Base-by-base conservation (phyloP, 2,329 filamentous ascomycete species). In the Claviceps pazoutovae region DNA sequence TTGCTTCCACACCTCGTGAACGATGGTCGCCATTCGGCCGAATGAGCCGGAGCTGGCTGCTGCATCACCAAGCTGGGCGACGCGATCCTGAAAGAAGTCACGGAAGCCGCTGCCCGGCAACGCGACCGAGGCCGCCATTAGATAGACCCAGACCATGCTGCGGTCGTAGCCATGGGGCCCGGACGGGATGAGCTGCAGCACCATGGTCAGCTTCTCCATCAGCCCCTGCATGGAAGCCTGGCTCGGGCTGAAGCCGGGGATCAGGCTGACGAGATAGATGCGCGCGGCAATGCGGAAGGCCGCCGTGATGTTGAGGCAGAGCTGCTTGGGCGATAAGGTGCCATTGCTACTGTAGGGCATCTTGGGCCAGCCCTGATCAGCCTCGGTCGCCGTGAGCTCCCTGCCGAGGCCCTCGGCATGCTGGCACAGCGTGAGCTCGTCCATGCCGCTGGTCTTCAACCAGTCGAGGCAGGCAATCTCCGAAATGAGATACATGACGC, bases 391-490 rank as follows among this genome's bases (percentile, higher is more conserved):
- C 59, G 85, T 85, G 60, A 97, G 87, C 65, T 95, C 88, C 62
- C 86, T 79, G 46, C 88, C 91, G 6, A 97, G 81, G n/a, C 85
- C 82, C 56, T 85, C 83, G 41, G 97, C 88, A 68, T 96, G 91
- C 54, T 85, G 80, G 77, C 90, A 96, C 45, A 97, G 80, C 49
- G 82, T 80, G 57, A 93, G 83, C 62, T 93, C 84, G 59, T 95
- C 86, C 72, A 93, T 88, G 59, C 86, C 86, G 54, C 86, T 81
- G 41, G 75, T 72, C 74, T 93, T 94, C 57, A 96, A 79, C 3
- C 87, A 86, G 66, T 97, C 93, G 50, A 98, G 81, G 68, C 93
- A 97, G 51, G 91, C 88, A 61, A 97, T 95, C 71, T 98, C 93
- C 2, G 89, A 95, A 65, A 98, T 95, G 61, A 97, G 76, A 68